Evolutionary conservation across 495 filamentous ascomycete genomes (phyloP).

Genomic region (Hamigera avellanea): DNA sequence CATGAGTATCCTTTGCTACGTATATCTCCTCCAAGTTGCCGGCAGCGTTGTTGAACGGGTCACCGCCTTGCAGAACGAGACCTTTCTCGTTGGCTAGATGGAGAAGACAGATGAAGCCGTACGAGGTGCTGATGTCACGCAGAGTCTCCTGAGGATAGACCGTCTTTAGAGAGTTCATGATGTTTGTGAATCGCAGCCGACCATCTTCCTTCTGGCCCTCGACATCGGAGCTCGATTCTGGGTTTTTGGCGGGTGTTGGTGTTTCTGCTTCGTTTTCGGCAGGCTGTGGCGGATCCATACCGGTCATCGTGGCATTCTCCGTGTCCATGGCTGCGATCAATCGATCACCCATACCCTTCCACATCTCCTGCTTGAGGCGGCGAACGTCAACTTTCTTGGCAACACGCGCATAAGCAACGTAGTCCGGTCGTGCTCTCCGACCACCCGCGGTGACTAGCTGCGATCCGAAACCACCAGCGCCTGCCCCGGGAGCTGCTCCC

Average conservation of each 20-base stretch:
- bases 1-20: constrained; percentile 25
- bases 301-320: constrained; percentile 8
- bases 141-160: constrained; percentile 78
- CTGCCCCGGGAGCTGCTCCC: constrained; percentile 28
- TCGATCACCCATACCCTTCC: constrained; percentile 66
- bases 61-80: constrained; percentile 48
- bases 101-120: constrained; percentile 92
- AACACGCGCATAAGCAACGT: constrained; percentile 89
- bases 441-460: constrained; percentile 82
- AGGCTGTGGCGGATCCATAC: constrained; percentile 6
- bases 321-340: constrained; percentile 27
- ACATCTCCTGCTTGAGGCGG: constrained; percentile 89
- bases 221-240: constrained; percentile 3
- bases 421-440: constrained; percentile 74
- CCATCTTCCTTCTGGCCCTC: constrained; percentile 21
- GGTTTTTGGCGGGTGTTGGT: constrained; percentile 17
- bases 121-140: constrained; percentile 92
- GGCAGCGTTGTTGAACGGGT: constrained; percentile 15
- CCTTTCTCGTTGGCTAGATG: constrained; percentile 98
- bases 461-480: constrained; percentile 64
- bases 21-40: constrained; percentile 33
- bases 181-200: constrained; percentile 70
- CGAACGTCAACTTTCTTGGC: constrained; percentile 99
- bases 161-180: constrained; percentile 78
- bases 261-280: constrained; percentile 21